A percentile compares a stretch with the other conserved stretches of the same genome.
phyloP scores from a whole-genome alignment of 345 rosid genomes.

The Camelina sativa region DNA sequence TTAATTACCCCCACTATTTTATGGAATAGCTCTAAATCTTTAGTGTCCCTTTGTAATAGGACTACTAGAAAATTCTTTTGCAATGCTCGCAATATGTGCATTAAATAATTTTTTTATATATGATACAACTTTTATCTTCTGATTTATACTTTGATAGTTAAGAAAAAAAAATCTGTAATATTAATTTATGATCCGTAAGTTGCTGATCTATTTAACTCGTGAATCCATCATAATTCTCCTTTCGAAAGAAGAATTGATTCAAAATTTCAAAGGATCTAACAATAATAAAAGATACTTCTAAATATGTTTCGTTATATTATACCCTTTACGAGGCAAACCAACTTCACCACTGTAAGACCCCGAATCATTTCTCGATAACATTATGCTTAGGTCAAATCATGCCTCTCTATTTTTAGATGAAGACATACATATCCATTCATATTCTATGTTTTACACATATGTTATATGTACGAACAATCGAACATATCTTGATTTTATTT shows the following conservation, averaged over 20 bases:
- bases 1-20: slow-evolving; percentile 9
- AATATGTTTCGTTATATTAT: slow-evolving; percentile 12
- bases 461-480: too few relatives aligned
- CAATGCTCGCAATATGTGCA: neutral
- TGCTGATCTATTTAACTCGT: neutral
- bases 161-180: neutral
- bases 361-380: slow-evolving; percentile 28
- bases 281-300: neutral
- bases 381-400: slow-evolving; percentile 40
- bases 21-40: neutral
- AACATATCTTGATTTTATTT: slow-evolving; percentile 22
- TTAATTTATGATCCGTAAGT: neutral
- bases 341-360: slow-evolving; percentile 11
- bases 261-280: slow-evolving; percentile 11
- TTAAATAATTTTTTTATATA: neutral
- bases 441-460: slow-evolving; percentile 28
- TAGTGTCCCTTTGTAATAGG: neutral
- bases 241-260: neutral
- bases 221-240: neutral
- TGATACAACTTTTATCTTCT: too few relatives aligned
- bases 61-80: neutral
- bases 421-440: slow-evolving; percentile 16
- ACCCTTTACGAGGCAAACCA: slow-evolving; percentile 21
- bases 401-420: slow-evolving; percentile 29
- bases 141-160: neutral